Evolutionary conservation across 2,329 filamentous ascomycete species (phyloP).

Genomic region (Aspergillus novoparasiticus): DNA sequence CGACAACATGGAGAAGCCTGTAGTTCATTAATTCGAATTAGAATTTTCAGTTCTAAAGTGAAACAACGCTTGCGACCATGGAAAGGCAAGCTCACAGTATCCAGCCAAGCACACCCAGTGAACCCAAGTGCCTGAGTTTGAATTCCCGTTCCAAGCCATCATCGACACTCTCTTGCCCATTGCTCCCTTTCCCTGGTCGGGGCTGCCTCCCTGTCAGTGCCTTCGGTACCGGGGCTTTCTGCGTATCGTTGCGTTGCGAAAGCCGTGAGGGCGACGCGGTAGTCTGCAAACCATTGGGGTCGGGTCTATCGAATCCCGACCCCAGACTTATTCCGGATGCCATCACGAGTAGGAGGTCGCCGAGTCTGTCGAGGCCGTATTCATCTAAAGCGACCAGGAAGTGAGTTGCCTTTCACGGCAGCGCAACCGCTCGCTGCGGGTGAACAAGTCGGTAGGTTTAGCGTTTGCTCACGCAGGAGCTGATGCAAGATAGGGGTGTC

Average conservation of each 20-base stretch:
- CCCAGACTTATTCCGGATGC: conserved; percentile 12
- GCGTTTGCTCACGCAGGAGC: background rate
- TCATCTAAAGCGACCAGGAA: conserved; percentile 10
- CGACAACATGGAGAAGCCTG: conserved; percentile 72
- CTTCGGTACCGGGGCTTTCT: conserved; percentile 14
- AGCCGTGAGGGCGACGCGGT: conserved; percentile 11
- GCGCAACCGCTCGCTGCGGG: conserved; percentile 6
- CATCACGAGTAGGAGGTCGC: conserved; percentile 10
- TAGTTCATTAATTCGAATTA: background rate
- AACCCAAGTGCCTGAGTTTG: conserved; percentile 40
- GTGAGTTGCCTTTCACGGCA: background rate
- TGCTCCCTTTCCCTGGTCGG: conserved; percentile 27
- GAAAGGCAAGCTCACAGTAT: conserved; percentile 38
- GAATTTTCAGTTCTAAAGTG: background rate
- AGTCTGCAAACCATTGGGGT: conserved; percentile 10
- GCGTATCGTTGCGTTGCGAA: conserved; percentile 15
- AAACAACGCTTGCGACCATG: background rate
- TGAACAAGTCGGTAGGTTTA: background rate
- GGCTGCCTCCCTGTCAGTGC: conserved; percentile 14
- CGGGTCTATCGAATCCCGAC: conserved; percentile 8
- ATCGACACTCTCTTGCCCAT: conserved; percentile 29
- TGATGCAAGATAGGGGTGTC: conserved; percentile 1
- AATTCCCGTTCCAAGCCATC: conserved; percentile 40
- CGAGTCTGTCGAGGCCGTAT: background rate
- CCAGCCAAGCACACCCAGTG: conserved; percentile 43